These are phyloP conservation scores for Picochlorum sp. DNA, from an alignment of 139 green algal genomes.

Conservation along the genomic window DNA sequence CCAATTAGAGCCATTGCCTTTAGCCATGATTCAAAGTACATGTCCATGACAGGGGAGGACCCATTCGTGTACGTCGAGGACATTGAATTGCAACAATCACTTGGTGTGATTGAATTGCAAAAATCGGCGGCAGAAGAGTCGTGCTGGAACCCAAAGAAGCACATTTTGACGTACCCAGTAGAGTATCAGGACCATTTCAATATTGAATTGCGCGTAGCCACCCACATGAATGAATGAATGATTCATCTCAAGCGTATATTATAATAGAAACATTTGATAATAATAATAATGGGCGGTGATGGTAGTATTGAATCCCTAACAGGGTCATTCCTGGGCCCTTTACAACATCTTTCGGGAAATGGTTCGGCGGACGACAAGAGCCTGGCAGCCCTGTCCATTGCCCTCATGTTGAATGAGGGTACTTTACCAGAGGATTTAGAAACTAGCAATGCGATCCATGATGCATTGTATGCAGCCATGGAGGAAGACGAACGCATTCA, in stretches of 20 bases:
- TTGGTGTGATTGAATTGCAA: slow-evolving; percentile 1
- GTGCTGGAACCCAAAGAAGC: slow-evolving; percentile 19
- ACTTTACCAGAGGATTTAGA: too few relatives aligned
- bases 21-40: slow-evolving; percentile 28
- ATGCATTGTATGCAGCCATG: too few relatives aligned
- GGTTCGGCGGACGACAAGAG: too few relatives aligned
- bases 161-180: slow-evolving; percentile 12
- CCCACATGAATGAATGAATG: not conserved
- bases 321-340: too few relatives aligned
- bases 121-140: slow-evolving; percentile 9
- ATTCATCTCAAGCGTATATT: too few relatives aligned
- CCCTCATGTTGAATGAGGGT: too few relatives aligned
- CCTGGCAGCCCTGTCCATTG: too few relatives aligned
- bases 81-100: slow-evolving; percentile 10
- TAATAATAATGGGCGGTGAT: too few relatives aligned
- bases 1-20: slow-evolving; percentile 17
- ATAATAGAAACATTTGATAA: too few relatives aligned
- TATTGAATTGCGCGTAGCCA: not conserved
- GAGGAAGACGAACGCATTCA: not conserved
- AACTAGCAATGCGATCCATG: too few relatives aligned
- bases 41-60: slow-evolving; percentile 27
- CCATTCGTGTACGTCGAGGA: slow-evolving; percentile 21
- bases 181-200: slow-evolving; percentile 2
- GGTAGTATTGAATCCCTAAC: too few relatives aligned
- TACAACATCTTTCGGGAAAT: too few relatives aligned